Base-by-base conservation (phyloP, 163 green algal species). In the Trebouxiophyceae sp. region DNA sequence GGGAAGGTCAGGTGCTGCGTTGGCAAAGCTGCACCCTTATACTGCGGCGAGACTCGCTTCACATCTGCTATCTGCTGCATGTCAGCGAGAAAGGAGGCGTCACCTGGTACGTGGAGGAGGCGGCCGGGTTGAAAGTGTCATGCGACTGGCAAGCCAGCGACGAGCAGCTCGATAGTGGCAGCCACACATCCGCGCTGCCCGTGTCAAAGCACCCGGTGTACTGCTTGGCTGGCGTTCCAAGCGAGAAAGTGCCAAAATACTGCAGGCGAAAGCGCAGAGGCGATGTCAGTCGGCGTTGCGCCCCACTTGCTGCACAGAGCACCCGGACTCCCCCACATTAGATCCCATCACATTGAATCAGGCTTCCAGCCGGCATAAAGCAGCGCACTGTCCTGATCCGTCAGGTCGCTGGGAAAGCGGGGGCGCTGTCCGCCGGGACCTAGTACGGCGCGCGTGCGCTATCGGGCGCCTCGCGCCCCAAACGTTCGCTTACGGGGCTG, bases 191-290 rank as follows among this genome's bases (percentile, higher is more conserved):
- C 12, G 61, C 61, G 30, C 44, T 60, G 1, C 61, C 61, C 19
- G 61, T 67, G 29, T 67, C 61, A 67, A 67, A 67, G 61, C 61
- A 58, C 45, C 45, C 45, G 1, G 44, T 67, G 34, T 33, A 47
- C 12, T 58, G 30, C 12, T 58, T 31, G 4, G 45, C 16, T 6
- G 44, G 44, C 27, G 61, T 47, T 23, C 45, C 61, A 16, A 67
- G 4, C 27, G 12, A 22, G 2, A 67, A 54, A 12, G 30, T 12
- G 16, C 61, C 45, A 58, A 54, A 67, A 54, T 67, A 19, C 55
- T 59, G 50, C 39, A 50, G 12, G 39, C 39, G 39, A 50, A 50
- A n/a, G n/a, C n/a, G n/a, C n/a, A n/a, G n/a, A n/a, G n/a, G n/a
- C n/a, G n/a, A n/a, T n/a, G n/a, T n/a, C n/a, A n/a, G n/a, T n/a